Evolutionary conservation across 805 yeast species (phyloP).

Genomic region (Candida ulmi): DNA sequence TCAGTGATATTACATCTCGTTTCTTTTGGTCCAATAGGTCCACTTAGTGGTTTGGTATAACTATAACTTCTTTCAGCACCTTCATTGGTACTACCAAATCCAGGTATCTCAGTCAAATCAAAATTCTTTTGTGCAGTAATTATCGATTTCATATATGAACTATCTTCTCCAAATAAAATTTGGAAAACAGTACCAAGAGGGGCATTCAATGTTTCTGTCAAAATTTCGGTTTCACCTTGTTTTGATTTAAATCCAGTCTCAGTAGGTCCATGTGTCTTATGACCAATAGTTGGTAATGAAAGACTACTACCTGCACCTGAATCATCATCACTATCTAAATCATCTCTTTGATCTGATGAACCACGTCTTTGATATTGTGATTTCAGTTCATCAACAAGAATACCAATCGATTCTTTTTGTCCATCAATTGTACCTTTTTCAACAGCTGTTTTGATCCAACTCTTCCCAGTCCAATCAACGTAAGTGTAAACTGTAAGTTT

Average conservation of each 20-base stretch:
- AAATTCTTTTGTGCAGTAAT: slow-evolving; percentile 56
- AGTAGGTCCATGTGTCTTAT: slow-evolving; percentile 41
- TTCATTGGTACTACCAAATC: slow-evolving; percentile 28
- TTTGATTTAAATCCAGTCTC: slow-evolving; percentile 35
- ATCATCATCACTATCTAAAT: slow-evolving; percentile 10
- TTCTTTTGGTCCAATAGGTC: slow-evolving; percentile 87
- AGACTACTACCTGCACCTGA: slow-evolving; percentile 10
- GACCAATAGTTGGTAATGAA: slow-evolving; percentile 29
- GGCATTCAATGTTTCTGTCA: slow-evolving; percentile 45
- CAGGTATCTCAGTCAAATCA: slow-evolving; percentile 43
- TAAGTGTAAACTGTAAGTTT: slow-evolving; percentile 45
- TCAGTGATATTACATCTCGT: slow-evolving; percentile 68
- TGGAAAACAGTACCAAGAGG: slow-evolving; percentile 62
- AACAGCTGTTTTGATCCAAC: slow-evolving; percentile 74
- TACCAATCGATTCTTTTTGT: slow-evolving; percentile 52
- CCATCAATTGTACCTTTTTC: slow-evolving; percentile 73
- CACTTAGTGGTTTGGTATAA: slow-evolving; percentile 71
- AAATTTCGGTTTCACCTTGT: slow-evolving; percentile 46
- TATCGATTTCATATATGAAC: slow-evolving; percentile 39
- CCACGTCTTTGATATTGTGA: slow-evolving; percentile 2
- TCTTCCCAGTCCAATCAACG: slow-evolving; percentile 68
- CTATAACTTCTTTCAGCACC: slow-evolving; percentile 43
- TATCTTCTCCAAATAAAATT: slow-evolving; percentile 58
- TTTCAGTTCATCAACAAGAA: slow-evolving; percentile 39
- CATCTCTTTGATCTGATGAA: slow-evolving; percentile 11